Evolutionary conservation across 2,329 filamentous ascomycete genomes (phyloP).

Genomic region (Penicillium sp.): DNA sequence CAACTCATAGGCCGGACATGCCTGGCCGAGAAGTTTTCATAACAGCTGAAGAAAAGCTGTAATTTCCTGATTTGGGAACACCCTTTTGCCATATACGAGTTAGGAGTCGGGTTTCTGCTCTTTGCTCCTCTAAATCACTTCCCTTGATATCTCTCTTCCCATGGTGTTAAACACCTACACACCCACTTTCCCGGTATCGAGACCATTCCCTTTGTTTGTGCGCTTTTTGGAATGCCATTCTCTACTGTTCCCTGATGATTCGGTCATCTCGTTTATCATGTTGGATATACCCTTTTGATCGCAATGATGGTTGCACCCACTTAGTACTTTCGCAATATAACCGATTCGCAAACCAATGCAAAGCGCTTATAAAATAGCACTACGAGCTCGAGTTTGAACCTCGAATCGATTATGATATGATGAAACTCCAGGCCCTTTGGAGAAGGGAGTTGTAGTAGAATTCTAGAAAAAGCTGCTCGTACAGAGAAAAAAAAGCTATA

Average conservation of each 20-base stretch:
- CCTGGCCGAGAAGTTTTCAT: constrained; percentile 33
- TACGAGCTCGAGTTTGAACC: no score
- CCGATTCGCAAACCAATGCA: background rate
- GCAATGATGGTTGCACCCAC: background rate
- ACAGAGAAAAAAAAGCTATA: background rate
- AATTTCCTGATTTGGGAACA: background rate
- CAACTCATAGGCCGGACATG: constrained; percentile 27
- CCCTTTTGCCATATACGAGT: background rate
- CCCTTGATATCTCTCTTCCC: background rate
- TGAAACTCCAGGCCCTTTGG: no score
- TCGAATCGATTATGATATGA: no score
- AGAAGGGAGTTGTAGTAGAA: no score
- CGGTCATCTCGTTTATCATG: background rate
- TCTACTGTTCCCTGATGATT: background rate
- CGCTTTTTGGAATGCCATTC: background rate
- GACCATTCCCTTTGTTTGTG: background rate
- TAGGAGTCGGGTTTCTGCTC: background rate
- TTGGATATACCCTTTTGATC: constrained; percentile 3
- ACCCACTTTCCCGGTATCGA: background rate
- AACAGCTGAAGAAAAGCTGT: constrained; percentile 27
- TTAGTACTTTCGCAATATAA: background rate
- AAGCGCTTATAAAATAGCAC: no score
- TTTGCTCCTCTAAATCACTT: background rate
- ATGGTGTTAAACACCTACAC: background rate
- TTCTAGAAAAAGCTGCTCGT: background rate